Evolutionary conservation across 2,329 filamentous ascomycete species (phyloP), one percentile per base, ranked within the genome.

Genomic region (Drechslera avenae): DNA sequence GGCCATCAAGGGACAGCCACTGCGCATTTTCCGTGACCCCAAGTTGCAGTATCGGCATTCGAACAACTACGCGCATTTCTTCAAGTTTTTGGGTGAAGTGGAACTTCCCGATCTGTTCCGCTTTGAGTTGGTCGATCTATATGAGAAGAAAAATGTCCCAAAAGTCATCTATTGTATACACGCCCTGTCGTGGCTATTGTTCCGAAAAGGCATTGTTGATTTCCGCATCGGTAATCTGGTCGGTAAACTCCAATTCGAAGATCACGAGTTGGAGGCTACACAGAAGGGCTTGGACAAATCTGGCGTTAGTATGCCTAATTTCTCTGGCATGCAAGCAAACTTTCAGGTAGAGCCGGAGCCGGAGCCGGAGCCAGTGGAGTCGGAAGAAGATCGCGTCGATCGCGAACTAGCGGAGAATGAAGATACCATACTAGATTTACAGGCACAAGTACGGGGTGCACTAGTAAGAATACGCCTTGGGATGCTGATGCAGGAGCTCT

Each of bases 101-200:
- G 89, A 96, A 66, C 79, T 99, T 3, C 94, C 94, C 1, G 95
- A 99, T 64, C 83, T 99, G 14, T 99, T 99, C 73, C 86, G 93
- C 50, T 99, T 99, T 73, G 94, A 99, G 73, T 81, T 97, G 37
- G 96, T 97, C 58, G 94, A 99, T 74, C 78, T 99, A 10, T 99
- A 99, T 78, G 95, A 99, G 75, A 99, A 97, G 80, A 99, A 99
- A 77, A 99, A 99, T 66, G 95, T 97, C 1, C 94, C 94, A 3
- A 99, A 97, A 74, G 95, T 97, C 70, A 99, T 99, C 56, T 96
- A 99, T 77, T 99, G 94, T 71, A 94, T 99, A 44, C 94, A 99
- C 67, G 94, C 94, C 0, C 79, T 99, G 14, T 97, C 93, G 71
- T 99, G 93, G 91, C 81, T 99, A n/a, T 81, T 99, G 9, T 97